A percentile compares a stretch with the other conserved stretches of the same genome.
Evolutionary conservation across 2,329 filamentous ascomycete species (phyloP).

Genomic region (Trichoderma cornu-damae): DNA sequence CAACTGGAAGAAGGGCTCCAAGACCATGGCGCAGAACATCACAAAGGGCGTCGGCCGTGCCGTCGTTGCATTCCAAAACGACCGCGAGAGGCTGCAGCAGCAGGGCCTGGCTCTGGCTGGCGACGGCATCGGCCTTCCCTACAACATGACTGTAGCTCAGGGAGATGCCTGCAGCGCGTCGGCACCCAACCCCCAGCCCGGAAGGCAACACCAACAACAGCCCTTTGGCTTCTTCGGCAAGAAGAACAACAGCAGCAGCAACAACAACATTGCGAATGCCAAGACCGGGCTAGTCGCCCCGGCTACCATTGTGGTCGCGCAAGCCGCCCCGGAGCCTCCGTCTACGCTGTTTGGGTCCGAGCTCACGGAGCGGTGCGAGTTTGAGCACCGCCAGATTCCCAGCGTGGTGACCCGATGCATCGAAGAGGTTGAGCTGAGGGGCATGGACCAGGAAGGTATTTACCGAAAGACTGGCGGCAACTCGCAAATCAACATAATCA

Average conservation of each 20-base stretch:
- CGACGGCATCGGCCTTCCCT: slow-evolving; percentile 64
- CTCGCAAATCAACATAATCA: slow-evolving; percentile 82
- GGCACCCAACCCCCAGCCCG: slow-evolving; percentile 31
- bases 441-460: slow-evolving; percentile 96
- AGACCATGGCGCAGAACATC: slow-evolving; percentile 89
- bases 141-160: slow-evolving; percentile 60
- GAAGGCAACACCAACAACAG: slow-evolving; percentile 40
- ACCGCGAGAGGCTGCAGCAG: slow-evolving; percentile 51
- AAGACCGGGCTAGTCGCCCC: slow-evolving; percentile 43
- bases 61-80: slow-evolving; percentile 66
- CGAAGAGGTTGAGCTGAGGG: slow-evolving; percentile 89
- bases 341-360: slow-evolving; percentile 81
- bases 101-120: slow-evolving; percentile 51
- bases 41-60: slow-evolving; percentile 91
- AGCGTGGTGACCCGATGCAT: slow-evolving; percentile 90
- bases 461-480: slow-evolving; percentile 96
- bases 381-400: slow-evolving; percentile 83
- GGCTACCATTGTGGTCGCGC: slow-evolving; percentile 28
- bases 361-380: slow-evolving; percentile 76
- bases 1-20: slow-evolving; percentile 97
- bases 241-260: slow-evolving; percentile 36
- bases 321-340: slow-evolving; percentile 48
- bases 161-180: slow-evolving; percentile 43
- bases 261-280: slow-evolving; percentile 35
- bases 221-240: slow-evolving; percentile 70